Conservation (phyloP, 352 stramenopile genomes). For the Hyaloperonospora arabidopsidis region DNA sequence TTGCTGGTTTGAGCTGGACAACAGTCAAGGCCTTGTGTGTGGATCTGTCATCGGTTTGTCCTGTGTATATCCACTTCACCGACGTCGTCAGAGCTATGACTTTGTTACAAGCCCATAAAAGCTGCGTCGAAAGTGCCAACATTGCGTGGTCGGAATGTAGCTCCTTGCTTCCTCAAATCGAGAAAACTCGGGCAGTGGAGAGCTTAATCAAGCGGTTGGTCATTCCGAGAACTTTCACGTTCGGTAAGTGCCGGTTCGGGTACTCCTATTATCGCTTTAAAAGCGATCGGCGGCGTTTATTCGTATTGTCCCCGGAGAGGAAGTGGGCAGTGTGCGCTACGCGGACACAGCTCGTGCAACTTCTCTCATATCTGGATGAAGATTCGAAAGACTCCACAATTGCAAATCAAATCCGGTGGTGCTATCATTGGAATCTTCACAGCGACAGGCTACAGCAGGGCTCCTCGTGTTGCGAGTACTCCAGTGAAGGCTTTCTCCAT, state of each 20-base stretch:
- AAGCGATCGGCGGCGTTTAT: constrained; percentile 47
- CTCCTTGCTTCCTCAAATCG: constrained; percentile 37
- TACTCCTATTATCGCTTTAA: constrained; percentile 65
- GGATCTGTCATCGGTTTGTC: constrained; percentile 23
- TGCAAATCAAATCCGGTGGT: constrained; percentile 27
- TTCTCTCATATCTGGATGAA: constrained; percentile 54
- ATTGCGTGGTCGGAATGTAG: constrained; percentile 55
- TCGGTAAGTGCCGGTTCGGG: constrained; percentile 46
- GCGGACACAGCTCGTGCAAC: constrained; percentile 22
- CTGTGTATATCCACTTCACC: constrained; percentile 48
- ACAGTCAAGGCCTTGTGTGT: constrained; percentile 35
- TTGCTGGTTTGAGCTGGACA: constrained; percentile 37
- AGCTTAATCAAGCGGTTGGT: constrained; percentile 49
- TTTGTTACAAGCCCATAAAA: constrained; percentile 45
- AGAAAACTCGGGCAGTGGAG: constrained; percentile 46
- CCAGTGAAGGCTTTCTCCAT: constrained; percentile 25
- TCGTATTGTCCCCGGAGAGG: constrained; percentile 35
- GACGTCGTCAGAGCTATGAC: constrained; percentile 18
- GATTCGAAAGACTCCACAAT: constrained; percentile 29
- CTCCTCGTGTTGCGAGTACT: constrained; percentile 31
- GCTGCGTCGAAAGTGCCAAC: constrained; percentile 55
- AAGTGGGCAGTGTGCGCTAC: constrained; percentile 41
- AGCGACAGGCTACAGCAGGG: constrained; percentile 17
- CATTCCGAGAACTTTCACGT: constrained; percentile 48
- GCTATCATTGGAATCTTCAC: constrained; percentile 39